Evolutionary conservation across 441 rosid genomes (phyloP).

Genomic region (Bruguiera hainesii): DNA sequence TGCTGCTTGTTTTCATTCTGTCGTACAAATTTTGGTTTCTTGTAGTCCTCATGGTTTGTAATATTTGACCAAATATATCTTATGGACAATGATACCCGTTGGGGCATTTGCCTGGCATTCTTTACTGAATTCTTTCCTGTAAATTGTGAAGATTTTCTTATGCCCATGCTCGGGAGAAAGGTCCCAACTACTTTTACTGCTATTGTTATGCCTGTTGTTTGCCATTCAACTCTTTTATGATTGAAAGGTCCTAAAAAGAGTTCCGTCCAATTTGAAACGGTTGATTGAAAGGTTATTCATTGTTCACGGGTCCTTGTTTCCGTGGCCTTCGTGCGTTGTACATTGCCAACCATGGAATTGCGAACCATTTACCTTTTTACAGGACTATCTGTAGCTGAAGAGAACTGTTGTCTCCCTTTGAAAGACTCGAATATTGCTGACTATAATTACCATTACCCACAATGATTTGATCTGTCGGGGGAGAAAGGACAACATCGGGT

Average conservation of each 20-base stretch:
- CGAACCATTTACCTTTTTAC: too few species aligned
- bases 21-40: conserved; percentile 1
- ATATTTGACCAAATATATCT: conserved; percentile 4
- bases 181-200: background rate
- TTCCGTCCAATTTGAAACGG: background rate
- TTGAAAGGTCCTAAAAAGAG: background rate
- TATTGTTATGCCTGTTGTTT: background rate
- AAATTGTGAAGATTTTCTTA: background rate
- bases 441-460: too few species aligned
- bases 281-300: too few species aligned
- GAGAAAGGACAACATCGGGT: too few species aligned
- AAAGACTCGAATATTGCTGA: too few species aligned
- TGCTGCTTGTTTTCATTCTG: conserved; percentile 20
- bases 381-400: too few species aligned
- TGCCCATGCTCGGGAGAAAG: background rate
- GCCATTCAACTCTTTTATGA: background rate
- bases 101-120: background rate
- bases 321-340: too few species aligned
- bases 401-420: too few species aligned
- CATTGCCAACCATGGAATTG: too few species aligned
- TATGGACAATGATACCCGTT: background rate
- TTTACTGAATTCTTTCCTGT: background rate
- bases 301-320: background rate
- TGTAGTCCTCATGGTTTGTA: conserved; percentile 8
- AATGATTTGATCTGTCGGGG: too few species aligned